These are phyloP conservation scores for Aspergillus hancockii DNA, from an alignment of 495 filamentous ascomycete genomes.

Conservation along the genomic window DNA sequence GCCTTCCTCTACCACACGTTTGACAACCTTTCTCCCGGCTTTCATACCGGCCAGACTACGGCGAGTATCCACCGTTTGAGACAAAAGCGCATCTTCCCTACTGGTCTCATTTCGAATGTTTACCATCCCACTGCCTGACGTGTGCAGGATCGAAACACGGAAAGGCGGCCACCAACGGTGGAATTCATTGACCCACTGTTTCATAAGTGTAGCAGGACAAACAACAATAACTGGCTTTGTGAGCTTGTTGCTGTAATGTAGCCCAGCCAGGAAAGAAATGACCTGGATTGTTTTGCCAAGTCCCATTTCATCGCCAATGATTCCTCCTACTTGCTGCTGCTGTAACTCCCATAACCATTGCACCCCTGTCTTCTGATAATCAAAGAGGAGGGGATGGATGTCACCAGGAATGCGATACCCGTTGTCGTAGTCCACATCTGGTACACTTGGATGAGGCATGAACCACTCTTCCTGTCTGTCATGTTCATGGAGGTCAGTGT, in stretches of 20 bases:
- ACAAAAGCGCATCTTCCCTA: slow-evolving; percentile 65
- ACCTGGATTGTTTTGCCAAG: slow-evolving; percentile 94
- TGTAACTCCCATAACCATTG: slow-evolving; percentile 97
- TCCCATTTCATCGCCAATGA: slow-evolving; percentile 97
- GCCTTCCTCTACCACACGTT: slow-evolving; percentile 79
- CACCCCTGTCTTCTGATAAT: slow-evolving; percentile 93
- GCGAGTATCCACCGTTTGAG: slow-evolving; percentile 37
- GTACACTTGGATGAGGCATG: slow-evolving; percentile 76
- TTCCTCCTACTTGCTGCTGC: slow-evolving; percentile 84
- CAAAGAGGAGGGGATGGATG: slow-evolving; percentile 84
- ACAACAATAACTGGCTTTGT: slow-evolving; percentile 85
- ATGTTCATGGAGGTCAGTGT: slow-evolving; percentile 25
- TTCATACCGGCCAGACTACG: slow-evolving; percentile 54
- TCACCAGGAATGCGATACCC: slow-evolving; percentile 85
- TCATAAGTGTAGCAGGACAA: slow-evolving; percentile 89
- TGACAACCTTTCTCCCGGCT: slow-evolving; percentile 73
- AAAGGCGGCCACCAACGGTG: slow-evolving; percentile 97
- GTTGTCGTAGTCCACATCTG: slow-evolving; percentile 70
- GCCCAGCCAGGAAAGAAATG: slow-evolving; percentile 84
- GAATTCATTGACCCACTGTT: slow-evolving; percentile 98
- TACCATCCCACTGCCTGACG: slow-evolving; percentile 94
- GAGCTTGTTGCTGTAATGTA: slow-evolving; percentile 86
- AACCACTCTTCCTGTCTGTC: slow-evolving; percentile 70
- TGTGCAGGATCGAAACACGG: slow-evolving; percentile 90
- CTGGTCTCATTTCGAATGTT: slow-evolving; percentile 69